Evolutionary conservation across 1,284 basidiomycete species (phyloP), one percentile per base, ranked within the genome.

Genomic region (Thecaphora thlaspeos): DNA sequence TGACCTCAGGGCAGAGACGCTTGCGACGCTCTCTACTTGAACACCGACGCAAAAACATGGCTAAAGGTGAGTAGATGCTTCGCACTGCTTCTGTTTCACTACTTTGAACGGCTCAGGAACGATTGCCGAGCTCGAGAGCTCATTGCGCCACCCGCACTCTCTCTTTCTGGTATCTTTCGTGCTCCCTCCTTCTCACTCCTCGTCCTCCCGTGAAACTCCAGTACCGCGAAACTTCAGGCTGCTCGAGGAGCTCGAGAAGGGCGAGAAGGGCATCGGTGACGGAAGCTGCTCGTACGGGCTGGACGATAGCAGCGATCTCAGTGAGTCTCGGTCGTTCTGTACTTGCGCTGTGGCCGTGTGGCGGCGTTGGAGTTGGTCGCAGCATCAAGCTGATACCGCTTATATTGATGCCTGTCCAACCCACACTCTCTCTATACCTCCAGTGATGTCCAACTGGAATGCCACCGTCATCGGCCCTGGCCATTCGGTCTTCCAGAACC

Each of bases 241-340:
- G 40, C 65, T 77, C 24, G 75, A 96, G 80, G 93, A 98, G 82
- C 88, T 98, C 68, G 94, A 98, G 81, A 97, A 97, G 81, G 94
- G 95, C 71, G 94, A 98, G 83, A 98, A 98, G 80, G 94, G 95
- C 43, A 91, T 98, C 76, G 94, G 94, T 62, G 94, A 97, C 81
- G 94, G 93, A 55, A 91, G 88, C 34, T 95, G 91, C 82, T 93
- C 90, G 28, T 97, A 97, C 73, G 93, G 93, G 51, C 68, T 77
- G 18, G 75, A 74, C 28, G 75, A 76, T 30, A 68, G 67, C 28
- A 69, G 58, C 32, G 75, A 77, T 59, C 66, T 76, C 36, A 61
- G 74, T 76, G 46, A 63, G 74, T 73, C 2, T 38, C 11, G 34
- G 15, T 14, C 38, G 26, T 28, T 28, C n/a, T n/a, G n/a, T n/a